Conservation (phyloP, 306 rosid genomes). For the Malus sylvestris region DNA sequence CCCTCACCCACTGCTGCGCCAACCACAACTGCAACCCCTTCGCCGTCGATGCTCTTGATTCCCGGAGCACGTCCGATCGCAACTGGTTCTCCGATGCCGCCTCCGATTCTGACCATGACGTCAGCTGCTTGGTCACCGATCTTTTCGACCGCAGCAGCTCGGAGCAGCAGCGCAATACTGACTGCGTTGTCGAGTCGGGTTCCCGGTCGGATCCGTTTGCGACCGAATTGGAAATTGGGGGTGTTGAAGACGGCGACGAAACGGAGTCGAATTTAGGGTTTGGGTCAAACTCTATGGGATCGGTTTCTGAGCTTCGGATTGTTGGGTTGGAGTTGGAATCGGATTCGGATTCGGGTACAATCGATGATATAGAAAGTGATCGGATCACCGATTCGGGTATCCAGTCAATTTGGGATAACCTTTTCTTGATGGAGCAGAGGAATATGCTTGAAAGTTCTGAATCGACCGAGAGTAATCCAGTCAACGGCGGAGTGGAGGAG, state of each 20-base stretch:
- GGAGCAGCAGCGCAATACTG: conserved; percentile 10
- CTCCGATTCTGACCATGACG: conserved; percentile 48
- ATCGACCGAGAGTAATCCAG: conserved; percentile 50
- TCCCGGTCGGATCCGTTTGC: conserved; percentile 31
- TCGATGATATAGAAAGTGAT: conserved; percentile 24
- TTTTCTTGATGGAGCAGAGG: conserved; percentile 59
- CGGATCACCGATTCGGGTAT: conserved; percentile 42
- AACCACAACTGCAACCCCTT: conserved; percentile 32
- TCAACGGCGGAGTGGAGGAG: conserved; percentile 45
- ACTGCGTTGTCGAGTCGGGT: conserved; percentile 11
- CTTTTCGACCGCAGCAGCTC: conserved; percentile 44
- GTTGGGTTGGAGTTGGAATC: conserved; percentile 59
- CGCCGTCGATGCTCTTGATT: conserved; percentile 30
- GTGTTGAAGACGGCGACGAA: conserved; percentile 26
- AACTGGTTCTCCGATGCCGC: conserved; percentile 48
- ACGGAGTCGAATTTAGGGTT: conserved; percentile 21
- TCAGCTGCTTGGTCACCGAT: conserved; percentile 67
- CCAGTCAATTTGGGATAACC: conserved; percentile 45
- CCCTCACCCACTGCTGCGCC: conserved; percentile 20
- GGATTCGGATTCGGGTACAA: conserved; percentile 36
- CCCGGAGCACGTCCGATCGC: conserved; percentile 14
- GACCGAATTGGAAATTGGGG: conserved; percentile 21
- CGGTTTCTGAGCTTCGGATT: conserved; percentile 43
- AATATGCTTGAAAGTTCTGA: conserved; percentile 41
- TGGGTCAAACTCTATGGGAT: conserved; percentile 18